Evolutionary conservation across 352 stramenopile genomes (phyloP), one percentile per base, ranked within the genome.

Genomic region (Thalassiosira sp.): DNA sequence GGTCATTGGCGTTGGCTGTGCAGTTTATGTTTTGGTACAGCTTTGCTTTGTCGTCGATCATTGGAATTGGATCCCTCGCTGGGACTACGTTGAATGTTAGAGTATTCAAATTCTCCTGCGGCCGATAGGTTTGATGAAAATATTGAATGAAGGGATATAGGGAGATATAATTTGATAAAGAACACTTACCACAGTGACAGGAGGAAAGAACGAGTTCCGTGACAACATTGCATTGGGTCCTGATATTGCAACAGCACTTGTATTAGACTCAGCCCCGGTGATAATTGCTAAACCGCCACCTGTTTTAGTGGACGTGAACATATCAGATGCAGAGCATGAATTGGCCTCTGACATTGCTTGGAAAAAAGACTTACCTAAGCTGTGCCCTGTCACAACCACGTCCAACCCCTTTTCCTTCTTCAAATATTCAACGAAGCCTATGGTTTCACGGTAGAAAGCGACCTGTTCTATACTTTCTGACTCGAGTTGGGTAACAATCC

Each of bases 11-110:
- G 7, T 31, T 13, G 25, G 85, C 82, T 37, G 52, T 79, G 58
- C 87, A 91, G 35, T 84, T 68, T 0, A 90, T 88, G 25, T 67
- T 33, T 70, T 93, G 83, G 45, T 78, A 87, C 2, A 90, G 27
- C 13, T 58, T 28, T 16, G 81, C 82, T 37, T 76, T 40, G 49
- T 91, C 87, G 70, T 91, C 87, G 31, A 91, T 16, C 37, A 66
- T 69, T 7, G 85, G 61, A 3, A 91, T 54, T 49, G 75, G 59
- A 66, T 93, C 85, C 56, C 76, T 66, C 27, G 69, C 43, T 46
- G 85, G 85, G 42, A 91, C 65, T 22, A 91, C 53, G 70, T 91
- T 91, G 49, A 91, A 89, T 1, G 76, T 83, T 46, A 81, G 78
- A 15, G 59, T 77, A 49, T 91, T 77, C 11, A 91, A 54, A 49